Conservation (phyloP, 1,284 basidiomycete genomes). For the Volvariella volvacea region DNA sequence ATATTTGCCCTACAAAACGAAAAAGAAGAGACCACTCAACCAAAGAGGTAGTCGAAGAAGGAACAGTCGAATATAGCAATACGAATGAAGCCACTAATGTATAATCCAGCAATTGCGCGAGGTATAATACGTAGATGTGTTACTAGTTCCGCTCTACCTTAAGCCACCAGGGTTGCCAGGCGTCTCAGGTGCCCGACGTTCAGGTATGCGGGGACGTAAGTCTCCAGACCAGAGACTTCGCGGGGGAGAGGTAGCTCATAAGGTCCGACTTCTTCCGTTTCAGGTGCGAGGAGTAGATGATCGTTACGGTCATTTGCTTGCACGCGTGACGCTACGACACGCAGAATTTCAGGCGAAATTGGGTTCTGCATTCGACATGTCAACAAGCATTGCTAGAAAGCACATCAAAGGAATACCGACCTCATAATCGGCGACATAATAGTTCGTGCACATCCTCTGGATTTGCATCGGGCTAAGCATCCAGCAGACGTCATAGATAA, state of each 20-base stretch:
- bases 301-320: slow-evolving; percentile 94
- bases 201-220: slow-evolving; percentile 82
- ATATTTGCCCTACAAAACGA: too few relatives aligned
- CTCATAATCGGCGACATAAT: slow-evolving; percentile 98
- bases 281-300: slow-evolving; percentile 88
- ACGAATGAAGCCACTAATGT: too few relatives aligned
- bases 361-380: slow-evolving; percentile 58
- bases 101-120: too few relatives aligned
- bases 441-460: slow-evolving; percentile 97
- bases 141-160: slow-evolving; percentile 12
- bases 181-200: slow-evolving; percentile 79
- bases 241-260: slow-evolving; percentile 85
- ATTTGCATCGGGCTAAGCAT: slow-evolving; percentile 99
- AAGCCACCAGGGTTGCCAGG: slow-evolving; percentile 77
- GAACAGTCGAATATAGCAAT: too few relatives aligned
- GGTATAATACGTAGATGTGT: too few relatives aligned
- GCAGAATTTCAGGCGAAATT: slow-evolving; percentile 92
- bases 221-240: slow-evolving; percentile 83
- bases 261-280: slow-evolving; percentile 92
- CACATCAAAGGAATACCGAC: slow-evolving; percentile 31
- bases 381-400: slow-evolving; percentile 6
- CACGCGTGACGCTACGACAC: slow-evolving; percentile 92
- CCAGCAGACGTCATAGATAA: slow-evolving; percentile 99
- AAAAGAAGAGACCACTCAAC: too few relatives aligned
- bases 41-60: too few relatives aligned